Evolutionary conservation across 805 yeast species (phyloP).

Genomic region (Yamadazyma nakazawae): DNA sequence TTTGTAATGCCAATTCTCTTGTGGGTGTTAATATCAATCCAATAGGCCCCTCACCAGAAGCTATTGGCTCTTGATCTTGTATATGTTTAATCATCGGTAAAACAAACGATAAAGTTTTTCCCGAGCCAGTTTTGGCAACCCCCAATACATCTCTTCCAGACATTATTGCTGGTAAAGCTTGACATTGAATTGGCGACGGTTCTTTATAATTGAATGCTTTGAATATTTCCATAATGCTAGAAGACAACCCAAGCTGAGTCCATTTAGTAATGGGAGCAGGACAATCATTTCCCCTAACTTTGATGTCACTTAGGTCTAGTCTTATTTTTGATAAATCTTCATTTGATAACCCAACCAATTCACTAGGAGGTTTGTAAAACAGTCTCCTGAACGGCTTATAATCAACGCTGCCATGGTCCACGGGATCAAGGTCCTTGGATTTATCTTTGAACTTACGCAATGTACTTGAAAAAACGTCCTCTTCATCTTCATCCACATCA

Average conservation of each 20-base stretch:
- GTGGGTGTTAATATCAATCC: conserved; percentile 87
- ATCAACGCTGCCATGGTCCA: conserved; percentile 43
- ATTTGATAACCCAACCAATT: conserved; percentile 43
- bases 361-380: conserved; percentile 62
- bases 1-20: conserved; percentile 86
- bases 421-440: conserved; percentile 48
- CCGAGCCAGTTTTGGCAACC: conserved; percentile 95
- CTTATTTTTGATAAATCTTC: conserved; percentile 59
- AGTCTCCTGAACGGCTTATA: conserved; percentile 56
- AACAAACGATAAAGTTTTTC: conserved; percentile 86
- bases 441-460: conserved; percentile 42
- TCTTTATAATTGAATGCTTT: conserved; percentile 47
- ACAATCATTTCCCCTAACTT: conserved; percentile 54
- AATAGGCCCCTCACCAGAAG: conserved; percentile 61
- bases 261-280: conserved; percentile 71
- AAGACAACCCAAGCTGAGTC: conserved; percentile 78
- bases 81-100: conserved; percentile 84
- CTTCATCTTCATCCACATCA: conserved; percentile 12
- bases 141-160: conserved; percentile 88
- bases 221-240: conserved; percentile 51
- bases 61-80: conserved; percentile 59
- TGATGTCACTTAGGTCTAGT: conserved; percentile 56
- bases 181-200: conserved; percentile 90
- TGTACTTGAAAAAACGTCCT: conserved; percentile 26
- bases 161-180: conserved; percentile 88